Base-by-base conservation (phyloP, 1,284 basidiomycete genomes). In the Cyathus pygmaeus region DNA sequence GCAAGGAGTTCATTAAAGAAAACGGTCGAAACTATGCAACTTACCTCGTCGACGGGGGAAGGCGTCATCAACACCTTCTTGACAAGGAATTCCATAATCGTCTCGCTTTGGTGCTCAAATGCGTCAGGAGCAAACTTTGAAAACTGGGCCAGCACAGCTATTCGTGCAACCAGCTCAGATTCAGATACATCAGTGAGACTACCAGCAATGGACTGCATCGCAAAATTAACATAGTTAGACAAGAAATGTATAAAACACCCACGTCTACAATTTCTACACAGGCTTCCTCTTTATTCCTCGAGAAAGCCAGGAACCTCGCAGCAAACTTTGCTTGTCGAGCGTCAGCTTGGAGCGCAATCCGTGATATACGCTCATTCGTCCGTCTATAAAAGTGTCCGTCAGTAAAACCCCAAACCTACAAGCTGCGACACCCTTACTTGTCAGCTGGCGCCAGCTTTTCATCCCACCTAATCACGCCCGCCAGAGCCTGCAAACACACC, bases 271-370 rank as follows among this genome's bases (percentile, higher is more conserved):
- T 77, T 13, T 86, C 77, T 0, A 68, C 68, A 63, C 89, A 89
- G 0, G 85, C 63, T 1, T 85, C 82, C 4, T 86, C 82, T 15
- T 83, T 79, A 44, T 88, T 81, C 60, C 85, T 87, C 46, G 82
- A 82, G 64, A 85, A 83, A 0, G 92, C 88, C 10, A 98, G 71
- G 52, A 96, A 81, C 26, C 95, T 88, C 1, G 94, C 89, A 0
- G 95, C 94, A 75, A 94, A 96, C 76, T 99, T 99, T 23, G 95
- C 93, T 69, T 93, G 89, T 21, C 87, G 82, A 21, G 82, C 81
- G 33, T 91, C 88, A 1, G 88, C 84, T 11, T 87, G 85, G 33
- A 89, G 74, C 0, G 88, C 91, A 65, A 90, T 86, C 30, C 86
- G 83, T 57, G 80, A 79, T 9, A 93, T 82, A 17, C 90, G 84